These are phyloP conservation scores for Leccinum barrowsii DNA, from an alignment of 768 basidiomycete species.

Conservation along the genomic window DNA sequence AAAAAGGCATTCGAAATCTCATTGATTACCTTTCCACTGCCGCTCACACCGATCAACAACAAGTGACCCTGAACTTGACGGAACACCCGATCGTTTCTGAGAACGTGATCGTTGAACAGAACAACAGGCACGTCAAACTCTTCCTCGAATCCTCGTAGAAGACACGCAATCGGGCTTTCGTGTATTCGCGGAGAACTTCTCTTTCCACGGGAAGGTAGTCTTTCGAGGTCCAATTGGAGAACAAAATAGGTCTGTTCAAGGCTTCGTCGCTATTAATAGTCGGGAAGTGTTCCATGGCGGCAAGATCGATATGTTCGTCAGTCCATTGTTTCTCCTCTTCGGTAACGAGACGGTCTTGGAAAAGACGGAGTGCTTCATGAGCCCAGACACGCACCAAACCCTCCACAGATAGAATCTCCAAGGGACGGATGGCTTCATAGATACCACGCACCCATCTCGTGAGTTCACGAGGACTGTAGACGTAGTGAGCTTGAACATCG, in stretches of 20 bases:
- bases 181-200: conserved; percentile 90
- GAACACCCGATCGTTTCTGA: conserved; percentile 98
- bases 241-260: conserved; percentile 83
- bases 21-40: conserved; percentile 85
- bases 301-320: conserved; percentile 82
- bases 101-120: conserved; percentile 97
- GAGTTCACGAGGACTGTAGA: conserved; percentile 86
- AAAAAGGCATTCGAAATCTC: not conserved
- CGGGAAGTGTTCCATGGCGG: conserved; percentile 89
- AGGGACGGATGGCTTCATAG: conserved; percentile 91
- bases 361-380: conserved; percentile 93
- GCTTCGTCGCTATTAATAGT: conserved; percentile 88
- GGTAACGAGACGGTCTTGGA: conserved; percentile 93
- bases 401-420: conserved; percentile 91
- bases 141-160: conserved; percentile 99
- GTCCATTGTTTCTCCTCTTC: conserved; percentile 96
- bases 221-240: conserved; percentile 99
- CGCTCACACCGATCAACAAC: conserved; percentile 95
- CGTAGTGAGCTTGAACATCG: too few species aligned
- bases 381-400: conserved; percentile 97
- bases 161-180: conserved; percentile 93
- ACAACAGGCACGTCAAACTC: conserved; percentile 97
- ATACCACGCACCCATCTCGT: conserved; percentile 97
- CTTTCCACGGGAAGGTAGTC: conserved; percentile 94
- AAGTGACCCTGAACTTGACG: conserved; percentile 97